Evolutionary conservation across 371 early-diverging fungal genomes (phyloP), one percentile per base, ranked within the genome.

Genomic region (Mortierella sp.): DNA sequence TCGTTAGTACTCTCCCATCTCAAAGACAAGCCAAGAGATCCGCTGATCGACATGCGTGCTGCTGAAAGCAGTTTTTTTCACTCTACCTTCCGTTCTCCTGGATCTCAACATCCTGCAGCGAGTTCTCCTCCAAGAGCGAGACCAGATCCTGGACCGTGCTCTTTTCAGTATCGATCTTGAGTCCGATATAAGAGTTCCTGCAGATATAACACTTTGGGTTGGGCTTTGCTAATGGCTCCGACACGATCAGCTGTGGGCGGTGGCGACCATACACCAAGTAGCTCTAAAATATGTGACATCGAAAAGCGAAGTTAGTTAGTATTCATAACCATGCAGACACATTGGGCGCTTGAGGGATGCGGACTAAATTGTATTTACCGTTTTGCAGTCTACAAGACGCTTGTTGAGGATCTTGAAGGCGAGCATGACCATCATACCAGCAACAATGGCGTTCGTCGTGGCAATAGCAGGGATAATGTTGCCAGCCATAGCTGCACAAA

Each of bases 401-500:
- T 87, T 89, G 65, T 85, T 86, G 7, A 96, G 82, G 7, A 96
- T 88, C 75, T 94, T 92, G 79, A 94, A 92, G 2, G 97, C 96
- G 61, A 95, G 91, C 87, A 96, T 89, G 14, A 97, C 95, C 61
- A 97, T 96, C 78, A 98, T 87, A 4, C 99, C 99, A 29, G 99
- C 97, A 76, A 99, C 93, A 45, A 99, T 95, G 7, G 99, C 99
- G 77, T 99, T 99, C 8, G 99, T 99, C 0, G 99, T 99, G 29
- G 99, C 99, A 74, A 99, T 98, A n/a, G 99, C 99, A 1, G 99
- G 99, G 65, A 99, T 99, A 71, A 99, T 99, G 83, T 98, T 98
- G 48, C 92, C 92, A 64, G 99, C 99, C 96, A 99, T 99, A 52
- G 98, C 98, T 94, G 85, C 65, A 66, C 76, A 67, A n/a, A 53